phyloP scores from a whole-genome alignment of 139 green algal species.

The Protoeuglena noctilucae region DNA sequence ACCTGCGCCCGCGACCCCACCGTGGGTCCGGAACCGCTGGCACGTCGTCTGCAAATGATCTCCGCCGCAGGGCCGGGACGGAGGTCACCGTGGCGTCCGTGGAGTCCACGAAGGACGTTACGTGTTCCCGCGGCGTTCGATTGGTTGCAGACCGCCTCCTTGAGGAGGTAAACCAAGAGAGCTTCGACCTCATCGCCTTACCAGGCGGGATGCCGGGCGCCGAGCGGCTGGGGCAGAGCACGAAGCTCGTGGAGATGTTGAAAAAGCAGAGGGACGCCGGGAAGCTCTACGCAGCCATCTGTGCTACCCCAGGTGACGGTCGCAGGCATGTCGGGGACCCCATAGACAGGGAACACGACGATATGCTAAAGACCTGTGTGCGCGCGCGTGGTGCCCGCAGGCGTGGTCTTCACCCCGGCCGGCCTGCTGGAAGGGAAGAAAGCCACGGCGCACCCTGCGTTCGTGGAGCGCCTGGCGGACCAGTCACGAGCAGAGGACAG shows the following conservation, averaged over 20 bases:
- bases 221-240: constrained; percentile 57
- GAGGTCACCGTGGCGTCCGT: constrained; percentile 67
- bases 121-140: constrained; percentile 47
- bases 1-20: too few species aligned
- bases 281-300: constrained; percentile 71
- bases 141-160: constrained; percentile 65
- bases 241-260: constrained; percentile 36
- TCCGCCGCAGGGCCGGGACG: constrained; percentile 12
- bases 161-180: constrained; percentile 12
- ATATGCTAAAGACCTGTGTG: too few species aligned
- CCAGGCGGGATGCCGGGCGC: constrained; percentile 89
- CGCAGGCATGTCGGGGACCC: too few species aligned
- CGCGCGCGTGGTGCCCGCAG: too few species aligned
- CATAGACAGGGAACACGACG: too few species aligned
- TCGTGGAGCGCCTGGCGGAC: constrained; percentile 51
- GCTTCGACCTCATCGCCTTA: constrained; percentile 70
- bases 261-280: constrained; percentile 26
- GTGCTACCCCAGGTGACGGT: too few species aligned
- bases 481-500: constrained; percentile 40
- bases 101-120: constrained; percentile 27
- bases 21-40: too few species aligned
- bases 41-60: too few species aligned
- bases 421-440: constrained; percentile 52
- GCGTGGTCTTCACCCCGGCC: constrained; percentile 65
- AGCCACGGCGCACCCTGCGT: constrained; percentile 79